Percentiles rank a stretch among this genome's conserved stretches.
phyloP scores from a whole-genome alignment of 495 filamentous ascomycete genomes.

The Aspergillus indologenus region DNA sequence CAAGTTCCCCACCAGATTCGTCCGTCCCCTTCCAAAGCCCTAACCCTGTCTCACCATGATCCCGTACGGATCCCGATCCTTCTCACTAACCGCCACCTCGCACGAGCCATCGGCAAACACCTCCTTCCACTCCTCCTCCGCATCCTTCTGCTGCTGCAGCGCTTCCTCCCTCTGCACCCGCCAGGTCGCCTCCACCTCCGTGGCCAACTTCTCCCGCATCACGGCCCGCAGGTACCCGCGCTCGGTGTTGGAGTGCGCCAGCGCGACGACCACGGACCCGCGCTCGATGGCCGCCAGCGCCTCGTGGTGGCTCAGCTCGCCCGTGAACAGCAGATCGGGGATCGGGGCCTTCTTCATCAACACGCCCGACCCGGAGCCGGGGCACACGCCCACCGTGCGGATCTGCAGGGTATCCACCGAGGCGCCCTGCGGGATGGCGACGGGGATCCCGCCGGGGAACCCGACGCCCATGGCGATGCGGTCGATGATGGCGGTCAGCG shows the following conservation, averaged over 20 bases:
- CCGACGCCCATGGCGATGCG: conserved; percentile 57
- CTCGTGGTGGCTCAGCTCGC: conserved; percentile 90
- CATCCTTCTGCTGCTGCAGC: conserved; percentile 18
- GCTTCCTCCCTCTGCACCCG: conserved; percentile 38
- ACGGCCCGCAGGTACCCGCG: conserved; percentile 70
- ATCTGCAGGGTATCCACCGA: conserved; percentile 55
- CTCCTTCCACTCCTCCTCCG: conserved; percentile 39
- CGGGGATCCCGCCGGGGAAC: conserved; percentile 61
- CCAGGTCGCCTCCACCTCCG: conserved; percentile 54
- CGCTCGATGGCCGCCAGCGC: conserved; percentile 80
- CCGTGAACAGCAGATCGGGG: conserved; percentile 79
- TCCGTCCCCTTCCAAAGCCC: neutral
- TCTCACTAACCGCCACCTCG: conserved; percentile 69
- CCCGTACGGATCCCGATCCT: conserved; percentile 76
- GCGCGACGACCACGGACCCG: conserved; percentile 79
- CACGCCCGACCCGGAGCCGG: conserved; percentile 75
- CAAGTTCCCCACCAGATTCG: too few relatives aligned
- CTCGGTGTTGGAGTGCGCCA: conserved; percentile 92
- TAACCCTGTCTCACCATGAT: conserved; percentile 60
- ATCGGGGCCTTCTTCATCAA: conserved; percentile 60
- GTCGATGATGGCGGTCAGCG: conserved; percentile 60
- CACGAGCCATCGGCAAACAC: conserved; percentile 49
- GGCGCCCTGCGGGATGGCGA: conserved; percentile 62
- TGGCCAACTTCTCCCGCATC: conserved; percentile 62
- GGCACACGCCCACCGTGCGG: conserved; percentile 66